Evolutionary conservation across 1,139 yeast genomes (phyloP), one percentile per base, ranked within the genome.

Genomic region (Starmera stellimalicola): DNA sequence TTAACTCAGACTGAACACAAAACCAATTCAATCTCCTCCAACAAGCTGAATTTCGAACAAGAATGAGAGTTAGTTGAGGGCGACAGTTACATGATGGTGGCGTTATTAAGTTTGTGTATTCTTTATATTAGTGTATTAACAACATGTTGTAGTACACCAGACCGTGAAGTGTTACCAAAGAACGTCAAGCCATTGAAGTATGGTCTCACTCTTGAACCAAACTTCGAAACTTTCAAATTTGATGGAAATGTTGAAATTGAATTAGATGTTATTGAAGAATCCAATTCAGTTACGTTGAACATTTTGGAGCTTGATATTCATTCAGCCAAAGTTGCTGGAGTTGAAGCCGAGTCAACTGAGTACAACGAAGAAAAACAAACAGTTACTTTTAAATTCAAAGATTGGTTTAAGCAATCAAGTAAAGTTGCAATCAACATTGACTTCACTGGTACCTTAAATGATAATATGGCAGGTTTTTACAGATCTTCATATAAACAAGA

Each of bases 401-500:
- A 73, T 29, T 55, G 63, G 17, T 61, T 82, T 37, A 48, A 55
- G 2, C 52, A 57, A 24, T 80, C 74, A 20, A 40, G 70, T 31
- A 52, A 54, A 30, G 59, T 62, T 27, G 51, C 55, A 18, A 62
- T 85, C 44, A 60, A 63, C 39, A 59, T 83, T 43, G 63, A 64
- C 33, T 85, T 79, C 57, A 67, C 73, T 31, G 94, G 94, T 50
- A 68, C 62, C 30, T 70, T 83, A 57, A 80, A 80, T 52, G 82
- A 81, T 50, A 70, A 73, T 50, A 82, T 84, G 94, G 83, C 85
- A 26, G 95, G 94, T 7, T 84, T 85, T 60, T 85, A 85, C 62
- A 68, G 83, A 47, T 81, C 94, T 6, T 61, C 72, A 30, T 84
- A 83, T 55, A 59, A 62, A 43, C 69, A 73, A 42, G 57, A 65